phyloP scores from a whole-genome alignment of 176 grass and related monocot genomes.

The Bromus sterilis region DNA sequence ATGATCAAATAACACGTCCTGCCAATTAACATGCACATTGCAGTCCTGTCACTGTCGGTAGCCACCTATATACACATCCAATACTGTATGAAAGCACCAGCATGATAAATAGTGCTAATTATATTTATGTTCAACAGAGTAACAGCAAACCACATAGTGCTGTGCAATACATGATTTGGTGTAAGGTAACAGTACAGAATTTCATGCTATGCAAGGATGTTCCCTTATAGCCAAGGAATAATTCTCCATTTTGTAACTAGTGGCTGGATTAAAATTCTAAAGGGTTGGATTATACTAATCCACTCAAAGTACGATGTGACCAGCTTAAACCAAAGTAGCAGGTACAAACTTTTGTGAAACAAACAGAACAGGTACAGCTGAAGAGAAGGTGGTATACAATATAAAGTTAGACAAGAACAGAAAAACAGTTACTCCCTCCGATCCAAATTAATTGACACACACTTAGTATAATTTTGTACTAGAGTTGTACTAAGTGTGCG shows the following conservation, averaged over 20 bases:
- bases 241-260: neutral
- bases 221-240: neutral
- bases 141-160: neutral
- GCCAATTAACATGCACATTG: neutral
- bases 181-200: neutral
- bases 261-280: neutral
- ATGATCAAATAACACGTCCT: neutral
- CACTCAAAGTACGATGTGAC: neutral
- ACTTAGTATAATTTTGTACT: too few relatives aligned
- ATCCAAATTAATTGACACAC: too few relatives aligned
- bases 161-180: neutral
- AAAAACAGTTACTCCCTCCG: neutral
- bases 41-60: neutral
- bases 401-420: neutral
- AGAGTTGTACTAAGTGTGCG: too few relatives aligned
- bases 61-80: neutral
- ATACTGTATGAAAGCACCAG: neutral
- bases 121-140: neutral
- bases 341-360: neutral
- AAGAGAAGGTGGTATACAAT: neutral
- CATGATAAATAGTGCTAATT: neutral
- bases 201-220: neutral
- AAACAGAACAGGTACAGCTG: neutral
- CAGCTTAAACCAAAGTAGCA: neutral
- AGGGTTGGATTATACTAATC: neutral